Conservation (phyloP, 2,329 filamentous ascomycete species). For the Aspergillus candidus region DNA sequence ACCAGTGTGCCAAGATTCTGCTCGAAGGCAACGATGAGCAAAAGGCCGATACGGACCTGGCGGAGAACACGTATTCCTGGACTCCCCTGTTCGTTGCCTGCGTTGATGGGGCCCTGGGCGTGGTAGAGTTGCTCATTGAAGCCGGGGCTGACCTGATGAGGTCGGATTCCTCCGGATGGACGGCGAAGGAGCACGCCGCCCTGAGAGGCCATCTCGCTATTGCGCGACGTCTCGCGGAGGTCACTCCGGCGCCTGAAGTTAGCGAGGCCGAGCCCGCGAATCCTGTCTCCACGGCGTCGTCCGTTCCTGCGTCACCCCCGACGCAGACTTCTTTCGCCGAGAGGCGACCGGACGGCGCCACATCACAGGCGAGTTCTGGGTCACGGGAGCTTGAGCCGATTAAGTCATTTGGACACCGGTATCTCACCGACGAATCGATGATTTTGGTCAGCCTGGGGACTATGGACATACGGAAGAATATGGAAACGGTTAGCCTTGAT, state of each 20-base stretch:
- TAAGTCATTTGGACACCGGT: constrained; percentile 94
- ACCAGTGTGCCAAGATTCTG: constrained; percentile 70
- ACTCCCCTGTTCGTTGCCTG: constrained; percentile 90
- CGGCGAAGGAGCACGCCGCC: constrained; percentile 84
- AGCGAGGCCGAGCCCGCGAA: constrained; percentile 28
- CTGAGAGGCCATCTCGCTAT: constrained; percentile 82
- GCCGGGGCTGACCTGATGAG: constrained; percentile 70
- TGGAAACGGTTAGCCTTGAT: constrained; percentile 78
- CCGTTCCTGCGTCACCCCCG: constrained; percentile 32
- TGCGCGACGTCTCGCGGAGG: constrained; percentile 59
- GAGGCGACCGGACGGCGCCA: constrained; percentile 34
- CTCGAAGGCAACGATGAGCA: constrained; percentile 64
- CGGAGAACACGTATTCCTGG: constrained; percentile 84
- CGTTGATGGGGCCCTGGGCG: constrained; percentile 73
- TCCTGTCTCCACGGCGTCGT: constrained; percentile 26
- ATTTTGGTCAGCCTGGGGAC: constrained; percentile 88
- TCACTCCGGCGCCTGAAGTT: constrained; percentile 42
- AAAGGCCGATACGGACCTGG: constrained; percentile 67
- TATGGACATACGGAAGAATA: constrained; percentile 83
- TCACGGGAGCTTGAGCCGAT: constrained; percentile 61
- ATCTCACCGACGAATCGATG: constrained; percentile 81
- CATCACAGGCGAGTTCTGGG: constrained; percentile 35
- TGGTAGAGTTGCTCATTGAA: constrained; percentile 71
- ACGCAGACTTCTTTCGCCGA: constrained; percentile 37
- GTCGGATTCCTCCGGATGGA: constrained; percentile 86